Percentiles rank a stretch among this genome's conserved stretches.
These are phyloP conservation scores for Myxozyma melibiosi DNA, from an alignment of 805 yeast species.

Conservation along the genomic window DNA sequence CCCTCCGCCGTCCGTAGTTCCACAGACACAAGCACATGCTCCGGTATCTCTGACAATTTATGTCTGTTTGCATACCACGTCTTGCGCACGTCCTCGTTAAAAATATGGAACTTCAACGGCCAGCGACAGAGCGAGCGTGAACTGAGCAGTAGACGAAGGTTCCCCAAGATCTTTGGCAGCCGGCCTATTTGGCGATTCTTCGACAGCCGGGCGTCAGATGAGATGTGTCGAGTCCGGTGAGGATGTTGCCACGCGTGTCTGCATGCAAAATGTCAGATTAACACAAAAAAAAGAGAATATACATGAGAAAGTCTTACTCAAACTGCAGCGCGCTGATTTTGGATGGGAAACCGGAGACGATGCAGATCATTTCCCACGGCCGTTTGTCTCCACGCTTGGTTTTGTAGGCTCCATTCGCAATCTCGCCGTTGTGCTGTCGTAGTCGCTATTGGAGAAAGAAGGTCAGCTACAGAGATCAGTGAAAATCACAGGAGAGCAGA, in stretches of 20 bases:
- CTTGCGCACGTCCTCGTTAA: conserved; percentile 34
- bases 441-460: conserved; percentile 47
- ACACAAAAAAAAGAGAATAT: neutral
- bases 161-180: conserved; percentile 38
- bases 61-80: conserved; percentile 39
- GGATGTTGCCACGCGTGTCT: conserved; percentile 79
- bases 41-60: conserved; percentile 25
- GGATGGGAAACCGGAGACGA: conserved; percentile 73
- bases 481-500: neutral
- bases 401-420: conserved; percentile 69
- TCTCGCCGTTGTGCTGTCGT: conserved; percentile 77
- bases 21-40: conserved; percentile 13
- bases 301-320: conserved; percentile 50
- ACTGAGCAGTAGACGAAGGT: conserved; percentile 37
- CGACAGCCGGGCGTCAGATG: conserved; percentile 45
- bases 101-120: conserved; percentile 38
- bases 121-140: conserved; percentile 35
- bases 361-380: conserved; percentile 72
- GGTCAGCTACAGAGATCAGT: conserved; percentile 7
- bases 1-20: conserved; percentile 12
- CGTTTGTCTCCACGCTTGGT: conserved; percentile 60
- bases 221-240: conserved; percentile 63
- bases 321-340: conserved; percentile 72
- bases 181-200: conserved; percentile 32
- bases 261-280: neutral